A percentile compares a stretch with the other conserved stretches of the same genome.
These are phyloP conservation scores for Leishmania lainsoni DNA, from an alignment of 208 protist genomes.

Conservation along the genomic window DNA sequence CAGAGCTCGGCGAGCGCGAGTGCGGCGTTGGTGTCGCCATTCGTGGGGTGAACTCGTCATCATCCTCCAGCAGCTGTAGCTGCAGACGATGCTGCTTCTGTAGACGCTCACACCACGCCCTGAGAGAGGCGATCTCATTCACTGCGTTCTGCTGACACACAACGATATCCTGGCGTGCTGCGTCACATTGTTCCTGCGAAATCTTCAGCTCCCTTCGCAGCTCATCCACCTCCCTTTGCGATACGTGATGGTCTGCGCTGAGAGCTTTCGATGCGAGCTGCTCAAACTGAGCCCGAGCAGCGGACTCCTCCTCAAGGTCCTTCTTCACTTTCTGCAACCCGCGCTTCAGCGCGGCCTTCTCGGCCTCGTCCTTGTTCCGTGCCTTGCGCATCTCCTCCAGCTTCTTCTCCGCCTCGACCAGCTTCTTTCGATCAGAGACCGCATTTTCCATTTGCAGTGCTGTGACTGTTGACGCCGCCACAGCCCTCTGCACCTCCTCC, in stretches of 20 bases:
- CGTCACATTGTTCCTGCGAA: conserved; percentile 19
- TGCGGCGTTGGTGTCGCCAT: conserved; percentile 19
- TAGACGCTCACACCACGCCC: conserved; percentile 51
- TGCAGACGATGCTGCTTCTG: conserved; percentile 37
- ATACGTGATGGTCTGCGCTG: conserved; percentile 22
- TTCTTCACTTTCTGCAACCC: conserved; percentile 29
- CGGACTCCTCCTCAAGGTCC: conserved; percentile 34
- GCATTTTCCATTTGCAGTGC: conserved; percentile 15
- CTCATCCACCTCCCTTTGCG: conserved; percentile 37
- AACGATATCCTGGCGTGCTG: conserved; percentile 17
- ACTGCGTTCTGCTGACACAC: conserved; percentile 31
- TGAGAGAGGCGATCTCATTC: conserved; percentile 50
- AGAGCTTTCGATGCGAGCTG: conserved; percentile 43
- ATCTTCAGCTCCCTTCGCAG: conserved; percentile 30
- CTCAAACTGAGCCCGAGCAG: conserved; percentile 41
- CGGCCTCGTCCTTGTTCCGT: conserved; percentile 32
- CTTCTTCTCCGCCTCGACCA: conserved; percentile 33
- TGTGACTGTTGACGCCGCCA: background rate
- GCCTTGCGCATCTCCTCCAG: conserved; percentile 33
- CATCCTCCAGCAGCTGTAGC: conserved; percentile 5
- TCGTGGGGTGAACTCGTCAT: conserved; percentile 34
- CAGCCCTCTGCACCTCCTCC: conserved; percentile 22
- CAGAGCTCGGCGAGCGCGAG: conserved; percentile 25
- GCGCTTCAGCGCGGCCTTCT: conserved; percentile 32
- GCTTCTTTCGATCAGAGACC: conserved; percentile 24